These are phyloP conservation scores for Fusarium sp. DNA, from an alignment of 2,329 filamentous ascomycete genomes.

Conservation along the genomic window DNA sequence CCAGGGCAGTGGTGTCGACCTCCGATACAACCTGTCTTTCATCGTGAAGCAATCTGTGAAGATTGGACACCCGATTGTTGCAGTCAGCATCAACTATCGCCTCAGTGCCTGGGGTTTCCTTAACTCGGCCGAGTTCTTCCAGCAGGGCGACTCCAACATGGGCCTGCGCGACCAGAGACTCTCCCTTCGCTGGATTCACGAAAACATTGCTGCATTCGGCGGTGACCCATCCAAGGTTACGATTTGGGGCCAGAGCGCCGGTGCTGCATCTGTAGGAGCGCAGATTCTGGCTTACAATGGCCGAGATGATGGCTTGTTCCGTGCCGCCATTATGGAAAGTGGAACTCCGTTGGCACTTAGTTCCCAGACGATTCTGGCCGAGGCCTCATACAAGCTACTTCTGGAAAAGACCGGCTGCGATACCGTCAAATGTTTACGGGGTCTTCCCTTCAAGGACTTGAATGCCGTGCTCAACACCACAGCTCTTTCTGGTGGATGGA, in stretches of 20 bases:
- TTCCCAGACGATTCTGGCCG: constrained; percentile 4
- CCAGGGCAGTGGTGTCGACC: constrained; percentile 55
- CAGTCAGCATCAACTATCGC: constrained; percentile 37
- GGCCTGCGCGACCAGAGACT: constrained; percentile 62
- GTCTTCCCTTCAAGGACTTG: not conserved
- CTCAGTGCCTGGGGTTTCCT: constrained; percentile 59
- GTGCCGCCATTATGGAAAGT: constrained; percentile 19
- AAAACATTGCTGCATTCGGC: constrained; percentile 60
- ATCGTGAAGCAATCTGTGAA: constrained; percentile 59
- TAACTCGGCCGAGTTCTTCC: constrained; percentile 54
- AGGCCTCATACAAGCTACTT: constrained; percentile 5
- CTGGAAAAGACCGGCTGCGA: constrained; percentile 12
- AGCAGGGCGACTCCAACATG: constrained; percentile 57
- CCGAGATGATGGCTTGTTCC: constrained; percentile 24
- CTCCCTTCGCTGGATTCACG: constrained; percentile 61
- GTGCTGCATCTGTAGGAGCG: constrained; percentile 17
- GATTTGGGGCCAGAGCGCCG: constrained; percentile 49
- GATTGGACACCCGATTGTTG: constrained; percentile 50
- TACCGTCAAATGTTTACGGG: constrained; percentile 5
- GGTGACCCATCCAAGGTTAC: constrained; percentile 59
- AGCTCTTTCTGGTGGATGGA: constrained; percentile 10
- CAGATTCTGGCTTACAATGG: constrained; percentile 28
- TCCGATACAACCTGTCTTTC: constrained; percentile 69
- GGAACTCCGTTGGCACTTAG: constrained; percentile 7
- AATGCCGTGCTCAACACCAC: constrained; percentile 21